These are phyloP conservation scores for Gossypium rotundifolium DNA, from an alignment of 345 rosid genomes.

Conservation along the genomic window DNA sequence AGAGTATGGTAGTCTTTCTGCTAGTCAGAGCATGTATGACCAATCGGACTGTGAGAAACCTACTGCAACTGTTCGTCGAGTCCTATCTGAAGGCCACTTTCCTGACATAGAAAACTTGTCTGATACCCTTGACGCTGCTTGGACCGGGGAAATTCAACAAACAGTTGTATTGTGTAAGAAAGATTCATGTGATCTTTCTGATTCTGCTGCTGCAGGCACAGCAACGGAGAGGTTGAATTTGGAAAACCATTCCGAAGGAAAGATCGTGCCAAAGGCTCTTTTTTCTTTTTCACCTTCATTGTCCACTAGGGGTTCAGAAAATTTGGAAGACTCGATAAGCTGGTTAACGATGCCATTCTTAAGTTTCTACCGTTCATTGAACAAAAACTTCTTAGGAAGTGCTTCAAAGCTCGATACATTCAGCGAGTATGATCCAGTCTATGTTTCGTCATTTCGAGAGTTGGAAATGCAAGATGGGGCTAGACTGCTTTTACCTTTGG, in stretches of 20 bases:
- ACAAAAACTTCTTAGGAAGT: constrained; percentile 53
- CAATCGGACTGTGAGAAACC: constrained; percentile 32
- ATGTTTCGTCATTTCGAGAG: constrained; percentile 59
- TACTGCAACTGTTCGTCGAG: constrained; percentile 39
- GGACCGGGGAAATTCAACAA: constrained; percentile 64
- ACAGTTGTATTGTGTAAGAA: constrained; percentile 29
- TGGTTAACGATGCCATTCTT: constrained; percentile 67
- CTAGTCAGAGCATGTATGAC: constrained; percentile 35
- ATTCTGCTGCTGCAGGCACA: constrained; percentile 30
- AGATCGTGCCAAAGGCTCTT: constrained; percentile 32
- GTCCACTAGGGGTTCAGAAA: constrained; percentile 40
- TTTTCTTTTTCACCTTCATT: constrained; percentile 35
- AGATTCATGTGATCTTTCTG: constrained; percentile 31
- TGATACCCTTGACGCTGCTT: constrained; percentile 84
- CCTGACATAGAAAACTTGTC: constrained; percentile 53
- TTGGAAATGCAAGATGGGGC: constrained; percentile 61
- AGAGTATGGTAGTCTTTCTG: constrained; percentile 30
- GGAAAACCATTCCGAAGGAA: constrained; percentile 33
- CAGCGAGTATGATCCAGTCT: constrained; percentile 61
- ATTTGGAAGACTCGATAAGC: constrained; percentile 44
- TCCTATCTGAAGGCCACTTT: constrained; percentile 72
- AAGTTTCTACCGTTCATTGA: constrained; percentile 64
- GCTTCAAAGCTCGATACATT: constrained; percentile 64
- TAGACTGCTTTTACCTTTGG: constrained; percentile 66
- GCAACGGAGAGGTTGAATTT: constrained; percentile 8